A percentile compares a stretch with the other conserved stretches of the same genome.
phyloP scores from a whole-genome alignment of 305 asterid species.

The Fraxinus ornus region DNA sequence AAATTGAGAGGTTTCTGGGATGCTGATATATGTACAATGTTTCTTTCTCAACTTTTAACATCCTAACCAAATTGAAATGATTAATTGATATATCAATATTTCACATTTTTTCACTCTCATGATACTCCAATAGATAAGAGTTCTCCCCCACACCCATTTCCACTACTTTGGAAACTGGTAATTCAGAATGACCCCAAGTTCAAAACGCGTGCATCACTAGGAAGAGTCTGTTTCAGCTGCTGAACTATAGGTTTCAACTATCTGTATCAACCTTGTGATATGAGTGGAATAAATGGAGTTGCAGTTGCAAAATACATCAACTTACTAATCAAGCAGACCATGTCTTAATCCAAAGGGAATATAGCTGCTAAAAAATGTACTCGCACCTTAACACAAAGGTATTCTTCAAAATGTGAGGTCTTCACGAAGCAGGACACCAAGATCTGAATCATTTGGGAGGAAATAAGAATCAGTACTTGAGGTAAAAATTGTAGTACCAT shows the following conservation, averaged over 20 bases:
- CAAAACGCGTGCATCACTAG: not conserved
- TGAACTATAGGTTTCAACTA: not conserved
- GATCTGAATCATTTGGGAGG: conserved; percentile 53
- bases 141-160: conserved; percentile 1
- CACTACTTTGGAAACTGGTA: not conserved
- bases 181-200: not conserved
- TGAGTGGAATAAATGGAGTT: conserved; percentile 8
- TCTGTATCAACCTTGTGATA: not conserved
- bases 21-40: not conserved
- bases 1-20: not conserved
- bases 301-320: conserved; percentile 14
- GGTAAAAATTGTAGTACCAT: not conserved
- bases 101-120: not conserved
- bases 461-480: conserved; percentile 23
- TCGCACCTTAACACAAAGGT: conserved; percentile 88
- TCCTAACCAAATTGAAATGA: not conserved
- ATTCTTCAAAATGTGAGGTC: conserved; percentile 92
- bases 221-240: not conserved
- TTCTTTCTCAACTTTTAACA: not conserved
- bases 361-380: conserved; percentile 17
- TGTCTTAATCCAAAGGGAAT: conserved; percentile 7
- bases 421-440: conserved; percentile 95
- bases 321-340: conserved; percentile 2
- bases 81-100: not conserved
- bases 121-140: not conserved